Conservation (phyloP, 495 filamentous ascomycete genomes). For the Podospora tetraspora region DNA sequence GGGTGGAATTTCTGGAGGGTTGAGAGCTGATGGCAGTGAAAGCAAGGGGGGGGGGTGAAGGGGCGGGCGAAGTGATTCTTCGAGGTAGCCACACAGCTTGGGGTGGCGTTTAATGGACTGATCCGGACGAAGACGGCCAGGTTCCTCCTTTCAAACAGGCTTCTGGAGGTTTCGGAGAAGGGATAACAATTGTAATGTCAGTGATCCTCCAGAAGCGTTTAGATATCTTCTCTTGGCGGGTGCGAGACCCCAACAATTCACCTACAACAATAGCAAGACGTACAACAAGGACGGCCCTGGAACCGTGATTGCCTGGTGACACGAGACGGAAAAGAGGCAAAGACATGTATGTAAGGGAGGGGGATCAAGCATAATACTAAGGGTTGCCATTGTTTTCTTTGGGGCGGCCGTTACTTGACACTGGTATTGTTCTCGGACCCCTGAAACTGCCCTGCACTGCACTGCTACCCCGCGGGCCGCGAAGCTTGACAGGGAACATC, state of each 20-base stretch:
- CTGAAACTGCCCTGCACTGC: not conserved
- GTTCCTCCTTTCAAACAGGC: not conserved
- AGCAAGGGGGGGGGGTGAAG: not conserved
- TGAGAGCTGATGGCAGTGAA: slow-evolving; percentile 29
- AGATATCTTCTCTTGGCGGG: not conserved
- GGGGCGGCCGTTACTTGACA: slow-evolving; percentile 5
- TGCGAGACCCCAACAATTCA: not conserved
- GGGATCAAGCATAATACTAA: not conserved
- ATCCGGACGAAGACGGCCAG: not conserved
- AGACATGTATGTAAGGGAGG: not conserved
- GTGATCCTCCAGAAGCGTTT: slow-evolving; percentile 2
- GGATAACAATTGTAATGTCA: slow-evolving; percentile 12
- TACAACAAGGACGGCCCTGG: not conserved
- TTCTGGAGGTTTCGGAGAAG: not conserved
- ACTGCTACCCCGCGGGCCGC: slow-evolving; percentile 7
- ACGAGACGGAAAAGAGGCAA: not conserved
- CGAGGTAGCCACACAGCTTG: not conserved
- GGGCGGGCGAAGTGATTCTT: not conserved
- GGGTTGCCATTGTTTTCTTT: slow-evolving; percentile 20
- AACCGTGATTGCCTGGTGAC: not conserved
- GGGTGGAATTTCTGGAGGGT: slow-evolving; percentile 95
- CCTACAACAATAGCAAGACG: not conserved
- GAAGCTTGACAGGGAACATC: not conserved
- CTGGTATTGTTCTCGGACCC: not conserved
- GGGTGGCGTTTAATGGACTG: not conserved